These are phyloP conservation scores for Wickerhamomyces canadensis DNA, from an alignment of 805 yeast genomes.

Conservation along the genomic window DNA sequence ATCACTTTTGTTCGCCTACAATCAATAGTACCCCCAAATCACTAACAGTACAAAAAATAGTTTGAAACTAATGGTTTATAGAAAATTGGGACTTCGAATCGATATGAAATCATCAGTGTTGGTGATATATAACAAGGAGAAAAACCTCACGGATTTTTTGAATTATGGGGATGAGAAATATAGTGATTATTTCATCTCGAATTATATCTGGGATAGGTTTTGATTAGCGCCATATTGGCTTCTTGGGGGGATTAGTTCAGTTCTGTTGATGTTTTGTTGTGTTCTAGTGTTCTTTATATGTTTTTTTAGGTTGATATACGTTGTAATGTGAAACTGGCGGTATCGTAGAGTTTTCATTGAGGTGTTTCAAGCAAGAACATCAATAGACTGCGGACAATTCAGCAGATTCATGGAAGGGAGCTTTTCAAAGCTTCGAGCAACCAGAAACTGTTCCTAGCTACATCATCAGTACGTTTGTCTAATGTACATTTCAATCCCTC, in stretches of 20 bases:
- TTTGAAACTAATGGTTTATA: conserved; percentile 53
- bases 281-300: conserved; percentile 1
- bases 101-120: conserved; percentile 38
- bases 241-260: too few species aligned
- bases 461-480: too few species aligned
- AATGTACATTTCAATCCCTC: too few species aligned
- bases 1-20: not conserved
- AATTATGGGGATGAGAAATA: conserved; percentile 46
- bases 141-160: conserved; percentile 42
- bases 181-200: conserved; percentile 64
- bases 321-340: too few species aligned
- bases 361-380: too few species aligned
- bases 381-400: too few species aligned
- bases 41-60: conserved; percentile 5
- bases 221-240: too few species aligned
- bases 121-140: conserved; percentile 43
- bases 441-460: too few species aligned
- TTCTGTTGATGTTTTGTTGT: not conserved
- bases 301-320: conserved; percentile 8
- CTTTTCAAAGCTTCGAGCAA: too few species aligned
- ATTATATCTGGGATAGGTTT: conserved; percentile 72
- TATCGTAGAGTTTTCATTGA: too few species aligned
- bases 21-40: too few species aligned
- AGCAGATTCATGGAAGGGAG: too few species aligned
- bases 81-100: conserved; percentile 52